Evolutionary conservation across 2,329 filamentous ascomycete species (phyloP).

Genomic region (Zopfia rhizophila): DNA sequence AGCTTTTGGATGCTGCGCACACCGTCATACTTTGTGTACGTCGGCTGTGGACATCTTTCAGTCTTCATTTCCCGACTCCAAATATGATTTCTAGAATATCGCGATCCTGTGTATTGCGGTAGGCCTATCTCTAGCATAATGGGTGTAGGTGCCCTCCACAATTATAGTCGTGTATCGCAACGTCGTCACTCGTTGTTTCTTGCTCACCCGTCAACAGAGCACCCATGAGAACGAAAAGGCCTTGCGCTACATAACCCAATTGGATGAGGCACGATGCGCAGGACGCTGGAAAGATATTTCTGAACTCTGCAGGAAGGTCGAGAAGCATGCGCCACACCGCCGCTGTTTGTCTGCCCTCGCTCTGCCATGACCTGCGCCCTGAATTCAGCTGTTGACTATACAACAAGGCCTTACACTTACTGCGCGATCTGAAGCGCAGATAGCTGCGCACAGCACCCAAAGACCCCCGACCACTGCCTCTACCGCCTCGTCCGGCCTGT

Average conservation of each 20-base stretch:
- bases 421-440: slow-evolving; percentile 58
- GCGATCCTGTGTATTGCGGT: slow-evolving; percentile 35
- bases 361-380: slow-evolving; percentile 18
- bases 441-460: slow-evolving; percentile 55
- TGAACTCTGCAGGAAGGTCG: slow-evolving; percentile 90
- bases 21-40: no score
- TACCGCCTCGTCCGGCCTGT: slow-evolving; percentile 43
- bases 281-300: slow-evolving; percentile 87
- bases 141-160: slow-evolving; percentile 43
- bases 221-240: slow-evolving; percentile 75
- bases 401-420: slow-evolving; percentile 57
- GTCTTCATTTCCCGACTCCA: slow-evolving; percentile 32
- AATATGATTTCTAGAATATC: slow-evolving; percentile 42
- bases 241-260: slow-evolving; percentile 79
- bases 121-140: slow-evolving; percentile 44
- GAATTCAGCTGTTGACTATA: slow-evolving; percentile 20
- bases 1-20: no score
- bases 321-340: slow-evolving; percentile 89
- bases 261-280: slow-evolving; percentile 88
- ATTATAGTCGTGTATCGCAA: slow-evolving; percentile 28
- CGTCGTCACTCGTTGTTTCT: slow-evolving; percentile 38
- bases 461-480: slow-evolving; percentile 56
- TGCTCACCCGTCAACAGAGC: slow-evolving; percentile 51
- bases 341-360: slow-evolving; percentile 71
- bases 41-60: slow-evolving; percentile 28